A percentile compares a stretch with the other conserved stretches of the same genome.
phyloP scores from a whole-genome alignment of 2,329 filamentous ascomycete genomes.

The Neonectria coccinea region DNA sequence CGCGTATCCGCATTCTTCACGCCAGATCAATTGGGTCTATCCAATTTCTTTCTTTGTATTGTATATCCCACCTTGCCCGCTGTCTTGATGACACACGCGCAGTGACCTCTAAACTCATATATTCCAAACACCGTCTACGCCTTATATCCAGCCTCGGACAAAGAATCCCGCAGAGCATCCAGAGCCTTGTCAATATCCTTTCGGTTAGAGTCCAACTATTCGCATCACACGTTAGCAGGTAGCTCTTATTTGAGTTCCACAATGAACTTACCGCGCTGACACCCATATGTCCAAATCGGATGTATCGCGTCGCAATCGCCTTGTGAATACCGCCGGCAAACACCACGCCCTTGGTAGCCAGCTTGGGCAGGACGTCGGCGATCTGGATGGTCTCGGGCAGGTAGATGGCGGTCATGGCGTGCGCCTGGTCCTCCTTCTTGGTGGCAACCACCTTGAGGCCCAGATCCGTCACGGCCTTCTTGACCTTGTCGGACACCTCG shows the following conservation, averaged over 20 bases:
- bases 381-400: constrained; percentile 86
- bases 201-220: constrained; percentile 77
- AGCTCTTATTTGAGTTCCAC: not conserved
- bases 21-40: constrained; percentile 7
- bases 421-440: constrained; percentile 90
- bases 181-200: constrained; percentile 88
- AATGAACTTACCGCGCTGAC: constrained; percentile 78
- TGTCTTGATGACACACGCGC: constrained; percentile 14
- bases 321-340: constrained; percentile 97
- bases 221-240: constrained; percentile 35
- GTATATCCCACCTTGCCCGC: constrained; percentile 3
- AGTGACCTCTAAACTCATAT: constrained; percentile 29
- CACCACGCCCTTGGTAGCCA: constrained; percentile 88
- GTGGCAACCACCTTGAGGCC: constrained; percentile 88
- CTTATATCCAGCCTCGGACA: constrained; percentile 79
- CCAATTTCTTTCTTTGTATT: constrained; percentile 11
- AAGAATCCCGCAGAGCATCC: constrained; percentile 77
- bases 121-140: constrained; percentile 36
- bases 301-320: constrained; percentile 92
- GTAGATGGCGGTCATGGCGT: constrained; percentile 98
- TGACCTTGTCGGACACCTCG: constrained; percentile 84
- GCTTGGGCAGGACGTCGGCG: constrained; percentile 84
- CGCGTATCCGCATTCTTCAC: not conserved
- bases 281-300: constrained; percentile 98
- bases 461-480: constrained; percentile 82